These are phyloP conservation scores for Gentiana dahurica DNA, from an alignment of 257 asterid species.

Conservation along the genomic window DNA sequence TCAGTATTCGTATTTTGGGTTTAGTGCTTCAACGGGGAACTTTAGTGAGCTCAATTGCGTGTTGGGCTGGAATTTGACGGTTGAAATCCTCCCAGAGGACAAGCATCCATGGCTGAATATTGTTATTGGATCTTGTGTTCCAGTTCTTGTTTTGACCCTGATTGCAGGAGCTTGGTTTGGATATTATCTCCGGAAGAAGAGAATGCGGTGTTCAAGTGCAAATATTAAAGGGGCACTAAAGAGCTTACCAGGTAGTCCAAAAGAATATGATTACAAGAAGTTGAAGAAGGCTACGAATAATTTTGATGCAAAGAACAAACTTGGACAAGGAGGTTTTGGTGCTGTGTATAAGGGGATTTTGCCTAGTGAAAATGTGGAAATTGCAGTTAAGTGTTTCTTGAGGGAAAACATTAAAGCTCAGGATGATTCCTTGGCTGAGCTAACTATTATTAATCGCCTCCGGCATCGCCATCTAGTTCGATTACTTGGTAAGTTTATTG, in stretches of 20 bases:
- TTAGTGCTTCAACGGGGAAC: constrained; percentile 74
- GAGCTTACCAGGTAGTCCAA: constrained; percentile 74
- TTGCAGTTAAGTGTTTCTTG: constrained; percentile 4
- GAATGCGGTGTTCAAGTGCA: constrained; percentile 23
- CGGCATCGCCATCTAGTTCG: no score
- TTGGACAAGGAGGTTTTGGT: constrained; percentile 70
- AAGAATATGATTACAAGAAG: constrained; percentile 57
- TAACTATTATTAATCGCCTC: no score
- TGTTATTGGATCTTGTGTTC: constrained; percentile 45
- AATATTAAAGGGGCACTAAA: constrained; percentile 49
- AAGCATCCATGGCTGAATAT: constrained; percentile 17
- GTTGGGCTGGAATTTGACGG: constrained; percentile 69
- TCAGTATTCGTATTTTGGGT: constrained; percentile 74
- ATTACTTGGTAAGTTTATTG: no score
- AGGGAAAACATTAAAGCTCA: no score
- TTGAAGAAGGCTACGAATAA: constrained; percentile 67
- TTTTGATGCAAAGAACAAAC: constrained; percentile 63
- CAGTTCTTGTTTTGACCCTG: constrained; percentile 14
- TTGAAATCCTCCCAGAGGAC: constrained; percentile 26
- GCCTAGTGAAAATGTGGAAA: constrained; percentile 1
- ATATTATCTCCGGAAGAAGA: constrained; percentile 6
- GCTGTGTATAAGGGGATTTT: constrained; percentile 1
- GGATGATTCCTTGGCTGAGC: no score
- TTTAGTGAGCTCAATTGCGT: constrained; percentile 56
- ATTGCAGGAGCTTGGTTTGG: no score